Percentiles rank a stretch among this genome's conserved stretches.
Evolutionary conservation across 441 rosid genomes (phyloP).

Genomic region (Melastoma candidum): DNA sequence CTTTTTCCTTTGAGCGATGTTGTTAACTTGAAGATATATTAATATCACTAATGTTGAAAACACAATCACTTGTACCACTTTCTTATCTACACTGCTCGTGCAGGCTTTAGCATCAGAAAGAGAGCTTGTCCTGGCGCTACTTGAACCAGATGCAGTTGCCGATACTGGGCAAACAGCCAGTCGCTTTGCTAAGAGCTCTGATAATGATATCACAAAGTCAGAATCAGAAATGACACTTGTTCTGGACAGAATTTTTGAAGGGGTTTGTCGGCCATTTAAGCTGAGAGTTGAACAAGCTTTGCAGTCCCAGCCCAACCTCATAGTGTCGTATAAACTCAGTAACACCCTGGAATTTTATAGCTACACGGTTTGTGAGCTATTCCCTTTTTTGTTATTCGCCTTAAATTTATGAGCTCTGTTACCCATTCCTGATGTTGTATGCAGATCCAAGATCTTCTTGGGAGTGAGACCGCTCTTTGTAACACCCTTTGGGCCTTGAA

Average conservation of each 20-base stretch:
- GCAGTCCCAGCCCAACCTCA: conserved; percentile 94
- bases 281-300: conserved; percentile 97
- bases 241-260: conserved; percentile 96
- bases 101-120: conserved; percentile 98
- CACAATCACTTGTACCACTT: conserved; percentile 4
- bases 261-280: conserved; percentile 98
- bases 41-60: not conserved
- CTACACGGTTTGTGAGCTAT: conserved; percentile 59
- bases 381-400: conserved; percentile 3
- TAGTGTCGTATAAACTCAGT: conserved; percentile 76
- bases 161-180: conserved; percentile 50
- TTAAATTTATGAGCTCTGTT: conserved; percentile 5
- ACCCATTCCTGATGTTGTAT: conserved; percentile 11
- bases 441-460: conserved; percentile 88
- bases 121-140: conserved; percentile 77
- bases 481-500: conserved; percentile 79
- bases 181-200: conserved; percentile 32
- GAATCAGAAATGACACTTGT: conserved; percentile 76
- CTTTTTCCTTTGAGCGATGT: conserved; percentile 14
- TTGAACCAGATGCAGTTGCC: conserved; percentile 62
- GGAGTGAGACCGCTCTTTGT: conserved; percentile 73
- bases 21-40: conserved; percentile 7
- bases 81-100: conserved; percentile 18
- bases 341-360: conserved; percentile 90
- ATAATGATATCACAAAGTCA: conserved; percentile 49